These are phyloP conservation scores for Rosa chinensis DNA, from an alignment of 306 rosid genomes.

Conservation along the genomic window DNA sequence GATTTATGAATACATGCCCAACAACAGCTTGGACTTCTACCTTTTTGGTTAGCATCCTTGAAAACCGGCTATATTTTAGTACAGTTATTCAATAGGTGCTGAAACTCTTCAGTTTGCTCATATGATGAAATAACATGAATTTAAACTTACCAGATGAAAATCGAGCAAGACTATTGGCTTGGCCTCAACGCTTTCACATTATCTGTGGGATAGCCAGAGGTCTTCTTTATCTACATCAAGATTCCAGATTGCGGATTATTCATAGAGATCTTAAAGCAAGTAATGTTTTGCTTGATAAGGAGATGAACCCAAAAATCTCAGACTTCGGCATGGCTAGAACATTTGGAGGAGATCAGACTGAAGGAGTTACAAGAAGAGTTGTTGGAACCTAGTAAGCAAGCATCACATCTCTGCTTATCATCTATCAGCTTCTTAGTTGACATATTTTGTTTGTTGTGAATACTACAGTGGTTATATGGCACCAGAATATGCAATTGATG, in stretches of 20 bases:
- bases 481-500: constrained; percentile 54
- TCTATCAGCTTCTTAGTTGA: not conserved
- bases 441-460: not conserved
- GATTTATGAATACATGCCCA: constrained; percentile 45
- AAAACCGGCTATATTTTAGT: not conserved
- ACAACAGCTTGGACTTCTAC: constrained; percentile 48
- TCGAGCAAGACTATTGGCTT: constrained; percentile 13
- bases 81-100: not conserved
- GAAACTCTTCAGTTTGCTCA: not conserved
- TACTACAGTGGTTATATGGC: constrained; percentile 56
- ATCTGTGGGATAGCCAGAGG: constrained; percentile 51
- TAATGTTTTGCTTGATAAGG: constrained; percentile 36
- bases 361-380: constrained; percentile 35
- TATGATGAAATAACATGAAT: not conserved
- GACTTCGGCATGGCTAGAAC: constrained; percentile 48
- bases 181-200: constrained; percentile 26
- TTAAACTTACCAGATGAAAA: constrained; percentile 15
- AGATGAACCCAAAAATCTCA: constrained; percentile 43
- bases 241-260: constrained; percentile 44
- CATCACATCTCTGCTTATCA: not conserved
- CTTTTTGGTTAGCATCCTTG: constrained; percentile 33
- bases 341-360: constrained; percentile 35
- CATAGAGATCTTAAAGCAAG: constrained; percentile 49
- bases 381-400: constrained; percentile 46
- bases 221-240: constrained; percentile 61